Evolutionary conservation across 345 rosid species (phyloP).

Genomic region (Triadica sebifera): DNA sequence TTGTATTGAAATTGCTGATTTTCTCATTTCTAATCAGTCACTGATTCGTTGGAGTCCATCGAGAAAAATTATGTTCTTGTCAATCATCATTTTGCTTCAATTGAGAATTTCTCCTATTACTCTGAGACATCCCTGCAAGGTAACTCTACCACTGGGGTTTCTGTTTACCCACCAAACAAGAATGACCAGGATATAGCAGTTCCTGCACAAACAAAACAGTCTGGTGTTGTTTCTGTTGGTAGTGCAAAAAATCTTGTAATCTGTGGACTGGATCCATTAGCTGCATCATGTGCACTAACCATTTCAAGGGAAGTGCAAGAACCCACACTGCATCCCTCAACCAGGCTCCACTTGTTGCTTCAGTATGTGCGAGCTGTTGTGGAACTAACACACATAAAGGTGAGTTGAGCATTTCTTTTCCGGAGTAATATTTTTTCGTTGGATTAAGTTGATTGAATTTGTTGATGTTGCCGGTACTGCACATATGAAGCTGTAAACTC

Average conservation of each 20-base stretch:
- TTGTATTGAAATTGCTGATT: slow-evolving; percentile 21
- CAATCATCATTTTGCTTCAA: slow-evolving; percentile 46
- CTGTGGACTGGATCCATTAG: slow-evolving; percentile 31
- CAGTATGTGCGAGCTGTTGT: slow-evolving; percentile 52
- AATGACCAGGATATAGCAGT: slow-evolving; percentile 31
- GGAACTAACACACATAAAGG: slow-evolving; percentile 66
- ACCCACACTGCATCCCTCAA: slow-evolving; percentile 52
- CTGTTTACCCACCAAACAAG: slow-evolving; percentile 35
- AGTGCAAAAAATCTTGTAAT: slow-evolving; percentile 26
- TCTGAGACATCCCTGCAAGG: slow-evolving; percentile 57
- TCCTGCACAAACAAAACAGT: slow-evolving; percentile 34
- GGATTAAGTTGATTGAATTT: slow-evolving; percentile 4
- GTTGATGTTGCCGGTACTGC: neutral
- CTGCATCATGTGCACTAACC: slow-evolving; percentile 32
- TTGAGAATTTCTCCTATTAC: slow-evolving; percentile 55
- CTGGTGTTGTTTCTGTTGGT: slow-evolving; percentile 19
- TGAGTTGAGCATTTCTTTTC: slow-evolving; percentile 18
- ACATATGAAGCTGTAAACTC: neutral
- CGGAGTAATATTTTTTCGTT: neutral
- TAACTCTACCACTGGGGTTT: slow-evolving; percentile 32
- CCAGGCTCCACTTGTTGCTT: slow-evolving; percentile 51
- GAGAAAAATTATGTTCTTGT: slow-evolving; percentile 80
- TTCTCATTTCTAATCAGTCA: slow-evolving; percentile 32
- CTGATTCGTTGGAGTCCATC: slow-evolving; percentile 60
- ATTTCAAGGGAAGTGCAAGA: slow-evolving; percentile 51